A percentile compares a stretch with the other conserved stretches of the same genome.
Evolutionary conservation across 306 rosid genomes (phyloP).

Genomic region (Vicia villosa): DNA sequence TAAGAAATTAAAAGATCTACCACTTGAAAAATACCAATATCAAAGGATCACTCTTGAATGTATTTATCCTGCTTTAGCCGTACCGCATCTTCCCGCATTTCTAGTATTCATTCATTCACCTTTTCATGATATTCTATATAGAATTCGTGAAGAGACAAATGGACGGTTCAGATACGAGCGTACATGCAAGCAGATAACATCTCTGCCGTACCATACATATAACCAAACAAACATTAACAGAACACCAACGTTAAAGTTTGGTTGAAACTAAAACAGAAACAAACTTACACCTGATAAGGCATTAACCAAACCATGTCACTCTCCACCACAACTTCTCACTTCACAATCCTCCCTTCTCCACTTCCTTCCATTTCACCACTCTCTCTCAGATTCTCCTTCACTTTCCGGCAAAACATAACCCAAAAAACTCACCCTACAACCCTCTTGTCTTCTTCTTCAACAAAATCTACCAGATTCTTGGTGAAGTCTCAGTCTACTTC

Average conservation of each 20-base stretch:
- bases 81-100: neutral
- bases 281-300: conserved; percentile 46
- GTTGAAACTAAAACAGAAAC: neutral
- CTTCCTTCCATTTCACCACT: conserved; percentile 35
- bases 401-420: conserved; percentile 36
- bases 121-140: neutral
- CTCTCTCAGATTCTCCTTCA: conserved; percentile 40
- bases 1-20: no score
- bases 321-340: conserved; percentile 55
- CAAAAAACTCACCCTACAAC: neutral
- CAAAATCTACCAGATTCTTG: conserved; percentile 38
- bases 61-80: neutral
- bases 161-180: neutral
- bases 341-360: conserved; percentile 24
- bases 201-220: neutral
- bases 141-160: neutral
- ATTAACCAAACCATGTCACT: conserved; percentile 45
- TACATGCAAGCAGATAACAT: neutral
- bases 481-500: conserved; percentile 56
- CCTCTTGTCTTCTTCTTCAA: conserved; percentile 14
- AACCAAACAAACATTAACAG: neutral
- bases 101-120: neutral
- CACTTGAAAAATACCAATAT: no score
- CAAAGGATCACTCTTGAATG: no score
- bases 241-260: conserved; percentile 12